phyloP scores from a whole-genome alignment of 306 rosid genomes.

The Malus domestica region DNA sequence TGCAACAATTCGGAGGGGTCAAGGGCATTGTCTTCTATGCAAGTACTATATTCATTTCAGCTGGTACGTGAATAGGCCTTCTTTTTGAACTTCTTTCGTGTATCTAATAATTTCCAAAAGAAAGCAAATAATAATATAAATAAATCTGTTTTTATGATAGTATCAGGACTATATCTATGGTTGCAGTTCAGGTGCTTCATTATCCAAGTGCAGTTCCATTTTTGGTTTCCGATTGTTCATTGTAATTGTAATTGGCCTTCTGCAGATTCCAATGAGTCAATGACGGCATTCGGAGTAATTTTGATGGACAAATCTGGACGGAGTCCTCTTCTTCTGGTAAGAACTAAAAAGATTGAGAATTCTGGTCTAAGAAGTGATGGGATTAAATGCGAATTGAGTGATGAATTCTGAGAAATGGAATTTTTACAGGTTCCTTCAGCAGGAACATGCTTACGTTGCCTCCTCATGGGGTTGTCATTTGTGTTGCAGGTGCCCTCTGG shows the following conservation, averaged over 20 bases:
- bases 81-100: slow-evolving; percentile 7
- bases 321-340: slow-evolving; percentile 64
- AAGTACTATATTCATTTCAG: slow-evolving; percentile 60
- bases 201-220: slow-evolving; percentile 5
- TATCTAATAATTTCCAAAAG: neutral
- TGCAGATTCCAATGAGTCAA: slow-evolving; percentile 40
- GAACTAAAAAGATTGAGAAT: neutral
- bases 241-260: neutral
- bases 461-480: slow-evolving; percentile 50
- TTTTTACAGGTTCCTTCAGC: slow-evolving; percentile 42
- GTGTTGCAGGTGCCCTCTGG: slow-evolving; percentile 41
- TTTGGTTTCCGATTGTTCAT: slow-evolving; percentile 11
- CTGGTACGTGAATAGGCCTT: slow-evolving; percentile 42
- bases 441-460: slow-evolving; percentile 71
- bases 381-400: neutral
- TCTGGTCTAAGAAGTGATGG: slow-evolving; percentile 11
- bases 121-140: no score
- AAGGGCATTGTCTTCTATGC: slow-evolving; percentile 73
- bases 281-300: slow-evolving; percentile 51
- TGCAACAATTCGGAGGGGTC: slow-evolving; percentile 89
- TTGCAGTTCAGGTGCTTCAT: slow-evolving; percentile 58
- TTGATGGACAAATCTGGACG: slow-evolving; percentile 2
- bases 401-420: no score
- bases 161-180: slow-evolving; percentile 70
- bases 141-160: slow-evolving; percentile 19